These are phyloP conservation scores for Scheffersomyces lignicola DNA, from an alignment of 1,139 yeast genomes.

Conservation along the genomic window DNA sequence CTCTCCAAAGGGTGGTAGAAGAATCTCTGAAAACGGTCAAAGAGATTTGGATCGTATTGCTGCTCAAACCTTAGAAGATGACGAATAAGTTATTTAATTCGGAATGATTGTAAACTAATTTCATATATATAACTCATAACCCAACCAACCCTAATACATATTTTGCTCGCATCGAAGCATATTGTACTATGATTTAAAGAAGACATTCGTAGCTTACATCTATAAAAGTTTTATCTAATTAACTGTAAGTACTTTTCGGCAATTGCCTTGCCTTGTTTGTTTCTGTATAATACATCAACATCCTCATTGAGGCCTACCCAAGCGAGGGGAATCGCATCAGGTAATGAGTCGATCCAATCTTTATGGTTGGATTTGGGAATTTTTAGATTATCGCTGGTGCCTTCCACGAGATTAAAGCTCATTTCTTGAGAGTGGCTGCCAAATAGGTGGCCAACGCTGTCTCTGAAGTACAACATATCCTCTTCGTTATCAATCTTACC, in stretches of 20 bases:
- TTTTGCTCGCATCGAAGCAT: constrained; percentile 2
- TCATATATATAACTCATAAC: constrained; percentile 4
- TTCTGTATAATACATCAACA: constrained; percentile 32
- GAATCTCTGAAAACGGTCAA: constrained; percentile 99
- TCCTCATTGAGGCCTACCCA: constrained; percentile 62
- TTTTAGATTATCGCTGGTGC: constrained; percentile 21
- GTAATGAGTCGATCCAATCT: constrained; percentile 56
- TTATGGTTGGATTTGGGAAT: constrained; percentile 53
- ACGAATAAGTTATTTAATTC: constrained; percentile 49
- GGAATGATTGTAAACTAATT: constrained; percentile 4
- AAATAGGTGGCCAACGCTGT: constrained; percentile 29
- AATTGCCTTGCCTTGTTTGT: constrained; percentile 19
- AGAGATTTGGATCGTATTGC: constrained; percentile 99
- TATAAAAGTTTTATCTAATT: constrained; percentile 6
- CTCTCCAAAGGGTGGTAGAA: constrained; percentile 99
- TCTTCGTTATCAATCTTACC: constrained; percentile 58
- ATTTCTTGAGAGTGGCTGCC: constrained; percentile 23
- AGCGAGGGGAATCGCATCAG: constrained; percentile 56
- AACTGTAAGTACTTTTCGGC: constrained; percentile 13
- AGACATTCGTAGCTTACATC: background rate
- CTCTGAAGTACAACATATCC: constrained; percentile 40
- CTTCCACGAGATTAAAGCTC: constrained; percentile 31
- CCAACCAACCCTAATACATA: constrained; percentile 1
- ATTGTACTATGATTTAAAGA: constrained; percentile 1
- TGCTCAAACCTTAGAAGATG: constrained; percentile 96